Percentiles rank a stretch among this genome's conserved stretches.
These are phyloP conservation scores for Eimeria sp. DNA, from an alignment of 169 alveolate species.

Conservation along the genomic window DNA sequence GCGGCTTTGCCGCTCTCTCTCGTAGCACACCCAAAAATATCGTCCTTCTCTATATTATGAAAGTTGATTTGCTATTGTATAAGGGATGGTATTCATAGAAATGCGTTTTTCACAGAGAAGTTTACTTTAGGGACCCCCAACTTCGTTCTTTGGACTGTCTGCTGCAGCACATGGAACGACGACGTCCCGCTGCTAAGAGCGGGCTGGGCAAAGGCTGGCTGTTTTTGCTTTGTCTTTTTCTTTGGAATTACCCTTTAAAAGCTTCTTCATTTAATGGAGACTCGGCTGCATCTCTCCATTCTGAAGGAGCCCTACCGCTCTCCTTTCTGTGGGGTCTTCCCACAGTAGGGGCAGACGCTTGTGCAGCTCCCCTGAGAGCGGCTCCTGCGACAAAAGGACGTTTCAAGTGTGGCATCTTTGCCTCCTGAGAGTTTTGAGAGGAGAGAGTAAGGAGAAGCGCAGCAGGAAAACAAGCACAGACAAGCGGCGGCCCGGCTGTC, in stretches of 20 bases:
- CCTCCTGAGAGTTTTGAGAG: not conserved
- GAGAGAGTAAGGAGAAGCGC: not conserved
- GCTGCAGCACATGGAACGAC: constrained; percentile 16
- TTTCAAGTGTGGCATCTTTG: not conserved
- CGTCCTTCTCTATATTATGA: not conserved
- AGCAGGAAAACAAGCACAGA: not conserved
- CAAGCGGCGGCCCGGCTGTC: not conserved
- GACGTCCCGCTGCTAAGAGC: not conserved
- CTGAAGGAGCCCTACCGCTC: not conserved
- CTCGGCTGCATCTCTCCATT: not conserved
- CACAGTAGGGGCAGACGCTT: constrained; percentile 28
- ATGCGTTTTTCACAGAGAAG: not conserved
- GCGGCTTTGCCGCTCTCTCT: not conserved
- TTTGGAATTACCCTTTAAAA: not conserved
- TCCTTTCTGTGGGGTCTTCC: constrained; percentile 38
- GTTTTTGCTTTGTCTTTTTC: not conserved
- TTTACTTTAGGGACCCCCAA: not conserved
- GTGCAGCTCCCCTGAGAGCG: not conserved
- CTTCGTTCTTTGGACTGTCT: not conserved
- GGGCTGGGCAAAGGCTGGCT: not conserved
- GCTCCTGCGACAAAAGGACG: not conserved
- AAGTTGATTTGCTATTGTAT: not conserved
- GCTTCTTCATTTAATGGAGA: not conserved
- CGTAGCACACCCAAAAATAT: not conserved
- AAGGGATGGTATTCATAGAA: not conserved